Base-by-base conservation (phyloP, 75 land plant species). In the Gnetum montanum region DNA sequence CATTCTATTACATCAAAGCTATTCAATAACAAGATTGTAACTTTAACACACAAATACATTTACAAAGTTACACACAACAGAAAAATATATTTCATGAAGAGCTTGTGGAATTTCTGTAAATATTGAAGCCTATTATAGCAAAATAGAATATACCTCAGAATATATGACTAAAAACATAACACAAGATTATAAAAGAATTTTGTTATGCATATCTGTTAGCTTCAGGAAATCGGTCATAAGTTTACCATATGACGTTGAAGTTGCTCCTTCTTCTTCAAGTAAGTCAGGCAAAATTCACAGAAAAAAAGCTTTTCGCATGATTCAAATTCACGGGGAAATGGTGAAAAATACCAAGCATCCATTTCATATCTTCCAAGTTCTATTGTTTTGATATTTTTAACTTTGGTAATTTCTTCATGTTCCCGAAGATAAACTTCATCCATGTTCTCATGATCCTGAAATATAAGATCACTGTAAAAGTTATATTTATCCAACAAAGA, bases 311-410 rank as follows among this genome's bases (percentile, higher is more conserved):
- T 92, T 49, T 59, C 44, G 59, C 69, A 68, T 57, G 79, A 83
- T 61, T 70, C 84, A 65, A 84, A 92, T 54, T 88, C 97, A 53
- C 89, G 82, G 29, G 97, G 97, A 70, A 92, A 92, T 4, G 97
- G 97, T 12, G 95, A 92, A 63, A 92, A 92, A 45, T 92, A 92
- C 97, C 97, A 92, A 34, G 97, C 88, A 49, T 92, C 97, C 38
- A 92, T 92, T 72, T 92, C 95, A 82, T 93, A 93, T 68, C 75
- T 82, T 34, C 98, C 98, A 60, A 93, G 90, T 59, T 93, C 98
- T 69, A 93, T 82, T 28, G 76, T 93, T 31, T 81, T 75, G 40
- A 93, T 89, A 44, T 93, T 93, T 62, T 93, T 93, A 52, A 93
- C 98, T 74, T 93, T 93, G 30, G 98, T 93, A 40, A 93, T 84